phyloP scores from a whole-genome alignment of 306 rosid genomes.

The Begonia fuchsioides region DNA sequence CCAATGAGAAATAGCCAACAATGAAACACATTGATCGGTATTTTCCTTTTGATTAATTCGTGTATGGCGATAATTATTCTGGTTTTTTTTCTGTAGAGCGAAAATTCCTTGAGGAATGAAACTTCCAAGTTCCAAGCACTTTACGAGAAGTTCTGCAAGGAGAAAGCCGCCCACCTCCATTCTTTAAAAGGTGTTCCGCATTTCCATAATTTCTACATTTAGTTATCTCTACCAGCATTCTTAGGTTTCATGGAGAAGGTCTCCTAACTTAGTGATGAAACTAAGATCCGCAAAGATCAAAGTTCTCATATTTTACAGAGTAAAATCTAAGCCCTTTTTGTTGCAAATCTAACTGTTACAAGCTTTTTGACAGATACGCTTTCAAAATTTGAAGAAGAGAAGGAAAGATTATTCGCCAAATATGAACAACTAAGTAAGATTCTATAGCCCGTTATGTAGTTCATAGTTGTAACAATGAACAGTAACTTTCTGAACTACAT shows the following conservation, averaged over 20 bases:
- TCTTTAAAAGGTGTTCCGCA: slow-evolving; percentile 77
- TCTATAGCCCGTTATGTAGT: background rate
- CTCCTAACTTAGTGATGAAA: too few species aligned
- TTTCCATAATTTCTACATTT: too few species aligned
- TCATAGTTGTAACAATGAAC: background rate
- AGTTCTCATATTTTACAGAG: too few species aligned
- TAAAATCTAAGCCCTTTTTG: too few species aligned
- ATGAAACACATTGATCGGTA: too few species aligned
- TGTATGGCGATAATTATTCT: too few species aligned
- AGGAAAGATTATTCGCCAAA: slow-evolving; percentile 56
- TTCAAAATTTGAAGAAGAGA: slow-evolving; percentile 84
- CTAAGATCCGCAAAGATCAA: too few species aligned
- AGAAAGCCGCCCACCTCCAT: slow-evolving; percentile 55
- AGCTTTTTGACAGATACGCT: slow-evolving; percentile 38
- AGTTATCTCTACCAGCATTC: too few species aligned
- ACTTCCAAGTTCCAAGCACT: slow-evolving; percentile 60
- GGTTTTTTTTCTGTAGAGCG: slow-evolving; percentile 40
- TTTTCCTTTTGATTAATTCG: too few species aligned
- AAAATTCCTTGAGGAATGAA: slow-evolving; percentile 67
- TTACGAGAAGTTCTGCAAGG: slow-evolving; percentile 64
- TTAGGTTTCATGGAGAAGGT: too few species aligned
- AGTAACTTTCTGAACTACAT: background rate
- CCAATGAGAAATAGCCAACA: too few species aligned
- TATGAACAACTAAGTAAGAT: slow-evolving; percentile 87
- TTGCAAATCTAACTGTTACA: background rate